Base-by-base conservation (phyloP, 2,329 filamentous ascomycete species). In the Fusarium compactum region DNA sequence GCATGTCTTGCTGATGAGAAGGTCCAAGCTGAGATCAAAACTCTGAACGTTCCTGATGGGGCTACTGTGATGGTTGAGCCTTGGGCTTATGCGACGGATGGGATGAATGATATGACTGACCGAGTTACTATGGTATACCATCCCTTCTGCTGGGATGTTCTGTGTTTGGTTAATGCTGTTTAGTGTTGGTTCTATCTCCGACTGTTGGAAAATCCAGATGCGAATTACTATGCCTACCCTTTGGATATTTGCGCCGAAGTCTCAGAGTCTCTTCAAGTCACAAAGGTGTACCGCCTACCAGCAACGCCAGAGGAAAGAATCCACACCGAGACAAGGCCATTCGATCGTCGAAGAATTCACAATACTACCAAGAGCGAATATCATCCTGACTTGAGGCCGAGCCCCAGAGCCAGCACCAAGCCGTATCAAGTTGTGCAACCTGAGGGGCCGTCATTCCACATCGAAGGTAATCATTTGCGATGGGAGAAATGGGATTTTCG, bases 401-500 rank as follows among this genome's bases (percentile, higher is more conserved):
- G 24, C 15, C 71, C 75, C 0, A 57, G 78, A 12, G 74, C 71
- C 0, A 77, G 73, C 6, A 79, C 78, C 7, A 78, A 76, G 27
- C 73, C 78, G 0, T 78, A 78, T 25, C 74, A 75, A 3, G 70
- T 80, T 2, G 58, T 74, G 0, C 78, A 79, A 38, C 78, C 78
- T 0, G 74, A 79, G 6, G 78, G 78, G 0, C 76, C 77, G 0
- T 80, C 78, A 0, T 80, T 80, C 46, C 58, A 79, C 3, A 82
- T 91, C 16, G 77, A 78, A 51, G 77, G 83, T 67, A 81, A 82
- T 62, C 72, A 73, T 10, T 64, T 87, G 5, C 73, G 79, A 38
- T 90, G 87, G 87, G 86, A 89, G 76, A 88, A 90, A 74, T 92
- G 90, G 90, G 83, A 85, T 3, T 87, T 94, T 78, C 83, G 89